Percentiles rank a stretch among this genome's conserved stretches.
phyloP scores from a whole-genome alignment of 495 filamentous ascomycete species.

The Parathielavia hyrcaniae region DNA sequence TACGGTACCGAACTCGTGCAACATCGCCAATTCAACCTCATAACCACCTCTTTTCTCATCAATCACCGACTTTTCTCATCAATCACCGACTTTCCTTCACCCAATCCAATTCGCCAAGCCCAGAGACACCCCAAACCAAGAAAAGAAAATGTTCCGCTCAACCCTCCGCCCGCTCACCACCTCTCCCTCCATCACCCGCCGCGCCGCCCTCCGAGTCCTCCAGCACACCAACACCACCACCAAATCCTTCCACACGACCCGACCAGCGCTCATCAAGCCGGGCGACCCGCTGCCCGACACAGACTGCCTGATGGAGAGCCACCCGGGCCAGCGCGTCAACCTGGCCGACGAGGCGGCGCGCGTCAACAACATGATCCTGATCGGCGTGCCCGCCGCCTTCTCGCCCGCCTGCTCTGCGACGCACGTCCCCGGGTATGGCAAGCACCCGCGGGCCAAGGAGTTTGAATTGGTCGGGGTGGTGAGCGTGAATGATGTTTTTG shows the following conservation, averaged over 20 bases:
- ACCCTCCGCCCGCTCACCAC: constrained; percentile 4
- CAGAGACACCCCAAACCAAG: neutral
- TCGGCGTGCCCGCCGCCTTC: constrained; percentile 89
- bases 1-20: neutral
- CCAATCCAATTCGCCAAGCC: neutral
- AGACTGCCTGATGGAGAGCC: constrained; percentile 55
- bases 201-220: neutral
- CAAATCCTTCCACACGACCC: constrained; percentile 48
- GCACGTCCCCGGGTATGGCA: constrained; percentile 79
- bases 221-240: neutral
- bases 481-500: constrained; percentile 91
- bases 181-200: neutral
- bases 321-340: constrained; percentile 77
- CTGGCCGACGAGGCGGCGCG: constrained; percentile 64
- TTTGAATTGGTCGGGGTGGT: constrained; percentile 82
- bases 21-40: constrained; percentile 4
- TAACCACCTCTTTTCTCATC: neutral
- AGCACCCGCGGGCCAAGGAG: constrained; percentile 61
- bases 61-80: too few relatives aligned
- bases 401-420: constrained; percentile 70
- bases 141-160: constrained; percentile 5
- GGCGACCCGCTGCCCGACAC: constrained; percentile 59
- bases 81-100: neutral
- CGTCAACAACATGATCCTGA: constrained; percentile 63
- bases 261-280: constrained; percentile 46